phyloP scores from a whole-genome alignment of 345 rosid genomes.

The Gossypioides kirkii region DNA sequence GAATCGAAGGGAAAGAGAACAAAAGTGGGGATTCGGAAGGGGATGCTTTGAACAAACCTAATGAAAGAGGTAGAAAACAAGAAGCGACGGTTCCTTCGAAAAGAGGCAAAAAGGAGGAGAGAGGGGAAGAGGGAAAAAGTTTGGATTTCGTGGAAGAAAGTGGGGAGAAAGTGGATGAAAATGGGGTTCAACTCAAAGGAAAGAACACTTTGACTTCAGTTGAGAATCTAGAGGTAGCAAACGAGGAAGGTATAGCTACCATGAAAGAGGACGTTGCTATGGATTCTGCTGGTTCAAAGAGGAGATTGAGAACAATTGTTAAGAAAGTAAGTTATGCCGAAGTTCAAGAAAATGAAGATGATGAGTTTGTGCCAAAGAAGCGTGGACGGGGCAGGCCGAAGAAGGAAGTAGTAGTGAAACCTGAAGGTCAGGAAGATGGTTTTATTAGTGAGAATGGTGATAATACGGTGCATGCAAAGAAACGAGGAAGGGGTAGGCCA shows the following conservation, averaged over 20 bases:
- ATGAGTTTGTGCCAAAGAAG: neutral
- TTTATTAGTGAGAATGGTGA: neutral
- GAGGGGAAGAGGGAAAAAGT: neutral
- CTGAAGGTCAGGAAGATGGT: neutral
- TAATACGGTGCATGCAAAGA: neutral
- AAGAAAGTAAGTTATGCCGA: constrained; percentile 1
- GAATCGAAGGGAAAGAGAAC: neutral
- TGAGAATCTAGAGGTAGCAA: neutral
- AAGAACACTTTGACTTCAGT: neutral
- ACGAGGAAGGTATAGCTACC: neutral
- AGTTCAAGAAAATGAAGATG: neutral
- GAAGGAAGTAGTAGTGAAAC: neutral
- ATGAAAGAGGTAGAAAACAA: neutral
- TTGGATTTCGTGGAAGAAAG: neutral
- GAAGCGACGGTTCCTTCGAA: neutral
- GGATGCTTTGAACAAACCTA: neutral
- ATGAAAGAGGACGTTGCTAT: neutral
- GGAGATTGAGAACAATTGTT: neutral
- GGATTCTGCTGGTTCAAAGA: neutral
- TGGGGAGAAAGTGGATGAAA: neutral
- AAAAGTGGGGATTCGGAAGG: neutral
- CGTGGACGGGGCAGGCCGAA: neutral
- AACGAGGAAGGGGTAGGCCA: constrained; percentile 9
- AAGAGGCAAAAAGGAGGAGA: neutral
- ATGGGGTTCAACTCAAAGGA: neutral